Base-by-base conservation (phyloP, 257 asterid species). In the Ballota nigra region DNA sequence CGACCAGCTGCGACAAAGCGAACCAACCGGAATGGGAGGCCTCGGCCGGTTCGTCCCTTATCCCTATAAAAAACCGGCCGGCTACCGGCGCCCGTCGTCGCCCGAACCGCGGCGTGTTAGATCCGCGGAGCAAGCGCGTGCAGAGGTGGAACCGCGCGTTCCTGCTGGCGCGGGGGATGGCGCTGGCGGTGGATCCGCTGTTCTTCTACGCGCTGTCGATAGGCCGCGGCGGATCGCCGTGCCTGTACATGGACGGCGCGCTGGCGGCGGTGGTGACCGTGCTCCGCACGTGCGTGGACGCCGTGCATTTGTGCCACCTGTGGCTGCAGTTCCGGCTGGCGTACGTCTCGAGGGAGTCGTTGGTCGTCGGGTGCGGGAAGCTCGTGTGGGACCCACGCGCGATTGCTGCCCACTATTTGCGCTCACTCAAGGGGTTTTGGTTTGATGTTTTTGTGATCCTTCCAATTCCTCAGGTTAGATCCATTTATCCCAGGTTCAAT, bases 351-450 rank as follows among this genome's bases (percentile, higher is more conserved):
- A 68, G 96, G 59, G 99, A 95, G 66, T 95, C 99, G 38, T 77
- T 95, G 43, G 99, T 95, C 0, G 96, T 90, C 10, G 99, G 99
- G 1, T 92, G 99, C 73, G 99, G 99, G 79, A 95, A 95, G 28
- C 98, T 95, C 66, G 99, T 92, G 75, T 95, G 99, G 99, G 90
- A 95, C 71, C 65, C 92, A 59, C 97, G 92, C 59, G 91, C 90
- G 20, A 73, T 95, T 29, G 96, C 97, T 2, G 77, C 81, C 2
- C 99, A 92, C 66, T 95, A 95, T 55, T 38, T 92, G 28, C 80
- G 91, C 22, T 95, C 98, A 3, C 31, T 88, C 0, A 81, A 80
- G 61, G 98, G 98, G 0, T 95, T 95, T 58, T 95, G 99, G 99
- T 90, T 95, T 75, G 99, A 95, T 66, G 88, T 82, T 66, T 92